These are phyloP conservation scores for Diversispora eburnea DNA, from an alignment of 192 early-diverging fungal genomes.

Conservation along the genomic window DNA sequence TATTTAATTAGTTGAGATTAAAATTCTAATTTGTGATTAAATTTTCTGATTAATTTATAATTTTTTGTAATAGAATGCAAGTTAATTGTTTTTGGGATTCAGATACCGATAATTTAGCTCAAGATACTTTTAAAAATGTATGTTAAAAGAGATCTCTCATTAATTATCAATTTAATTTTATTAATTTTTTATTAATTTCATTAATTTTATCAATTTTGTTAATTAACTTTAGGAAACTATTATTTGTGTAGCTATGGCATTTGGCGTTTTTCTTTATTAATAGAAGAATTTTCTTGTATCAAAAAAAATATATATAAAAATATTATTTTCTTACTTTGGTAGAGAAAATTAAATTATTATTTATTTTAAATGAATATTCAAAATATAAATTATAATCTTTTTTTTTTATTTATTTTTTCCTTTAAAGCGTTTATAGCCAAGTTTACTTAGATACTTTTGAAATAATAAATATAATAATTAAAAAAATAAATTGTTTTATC, in stretches of 20 bases:
- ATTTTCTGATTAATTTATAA: background rate
- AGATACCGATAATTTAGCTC: constrained; percentile 21
- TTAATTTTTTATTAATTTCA: background rate
- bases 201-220: background rate
- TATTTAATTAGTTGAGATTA: background rate
- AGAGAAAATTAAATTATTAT: no score
- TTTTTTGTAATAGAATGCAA: constrained; percentile 9
- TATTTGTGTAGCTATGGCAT: constrained; percentile 22
- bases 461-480: no score
- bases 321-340: no score
- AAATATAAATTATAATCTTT: no score
- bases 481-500: no score
- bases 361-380: no score
- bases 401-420: no score
- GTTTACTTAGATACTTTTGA: no score
- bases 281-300: no score
- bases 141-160: background rate
- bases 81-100: constrained; percentile 19
- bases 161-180: background rate
- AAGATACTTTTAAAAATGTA: constrained; percentile 23
- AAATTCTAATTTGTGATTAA: background rate
- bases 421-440: no score
- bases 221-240: constrained; percentile 19
- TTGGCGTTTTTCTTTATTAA: constrained; percentile 28
- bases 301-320: no score